Evolutionary conservation across 108 stramenopile genomes (phyloP).

Genomic region (Schizochytrium sp.): DNA sequence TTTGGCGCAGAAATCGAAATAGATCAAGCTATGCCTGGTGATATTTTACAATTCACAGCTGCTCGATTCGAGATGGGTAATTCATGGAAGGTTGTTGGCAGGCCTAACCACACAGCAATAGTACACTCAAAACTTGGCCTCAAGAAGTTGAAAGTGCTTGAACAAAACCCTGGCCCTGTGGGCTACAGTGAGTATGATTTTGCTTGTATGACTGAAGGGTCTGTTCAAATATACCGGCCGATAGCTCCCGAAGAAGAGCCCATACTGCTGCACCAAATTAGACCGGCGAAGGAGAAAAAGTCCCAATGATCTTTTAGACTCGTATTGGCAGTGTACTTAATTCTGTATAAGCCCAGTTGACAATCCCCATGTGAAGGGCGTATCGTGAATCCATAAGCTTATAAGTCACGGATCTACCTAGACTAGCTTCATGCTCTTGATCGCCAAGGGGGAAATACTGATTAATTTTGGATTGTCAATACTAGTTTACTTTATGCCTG

Average conservation of each 20-base stretch:
- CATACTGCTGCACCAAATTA: no score
- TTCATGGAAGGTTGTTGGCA: background rate
- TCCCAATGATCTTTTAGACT: no score
- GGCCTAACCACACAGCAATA: constrained; percentile 38
- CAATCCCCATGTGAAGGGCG: no score
- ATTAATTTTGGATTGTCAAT: background rate
- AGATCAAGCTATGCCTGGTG: constrained; percentile 23
- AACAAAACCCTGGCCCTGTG: constrained; percentile 38
- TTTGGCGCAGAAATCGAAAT: constrained; percentile 13
- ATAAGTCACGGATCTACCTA: background rate
- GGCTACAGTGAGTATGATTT: constrained; percentile 18
- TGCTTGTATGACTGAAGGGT: background rate
- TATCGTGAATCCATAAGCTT: no score
- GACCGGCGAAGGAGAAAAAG: no score
- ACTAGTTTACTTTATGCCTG: no score
- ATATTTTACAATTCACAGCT: constrained; percentile 19
- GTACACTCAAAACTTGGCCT: background rate
- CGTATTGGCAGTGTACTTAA: no score
- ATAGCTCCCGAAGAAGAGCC: background rate
- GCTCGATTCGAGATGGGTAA: background rate
- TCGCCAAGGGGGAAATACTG: background rate
- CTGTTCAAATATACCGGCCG: constrained; percentile 29
- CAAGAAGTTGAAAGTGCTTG: background rate
- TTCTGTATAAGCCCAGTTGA: no score
- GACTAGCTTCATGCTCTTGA: background rate